phyloP scores from a whole-genome alignment of 2,329 filamentous ascomycete genomes.

The Hypoxylon sp. region DNA sequence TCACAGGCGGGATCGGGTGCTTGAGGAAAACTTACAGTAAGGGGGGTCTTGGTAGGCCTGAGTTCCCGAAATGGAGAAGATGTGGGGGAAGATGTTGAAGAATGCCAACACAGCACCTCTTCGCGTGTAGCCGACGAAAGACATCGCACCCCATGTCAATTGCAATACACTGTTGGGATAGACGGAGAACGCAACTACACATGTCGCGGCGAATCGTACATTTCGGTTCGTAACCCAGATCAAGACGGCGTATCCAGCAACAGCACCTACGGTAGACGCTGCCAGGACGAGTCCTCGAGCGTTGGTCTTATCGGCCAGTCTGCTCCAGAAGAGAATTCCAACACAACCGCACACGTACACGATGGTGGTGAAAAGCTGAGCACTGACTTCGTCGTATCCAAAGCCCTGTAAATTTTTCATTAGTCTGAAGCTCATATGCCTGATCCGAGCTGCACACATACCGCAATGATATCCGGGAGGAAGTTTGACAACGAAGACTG shows the following conservation, averaged over 20 bases:
- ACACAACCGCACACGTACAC: slow-evolving; percentile 39
- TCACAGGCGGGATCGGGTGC: too few relatives aligned
- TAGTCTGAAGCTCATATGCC: background rate
- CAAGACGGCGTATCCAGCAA: slow-evolving; percentile 36
- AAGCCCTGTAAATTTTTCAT: slow-evolving; percentile 27
- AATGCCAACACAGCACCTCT: slow-evolving; percentile 37
- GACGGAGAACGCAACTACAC: slow-evolving; percentile 36
- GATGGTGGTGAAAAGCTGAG: slow-evolving; percentile 40
- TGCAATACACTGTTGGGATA: slow-evolving; percentile 38
- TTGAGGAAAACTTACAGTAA: slow-evolving; percentile 26
- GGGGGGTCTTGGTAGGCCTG: slow-evolving; percentile 40
- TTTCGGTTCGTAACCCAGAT: slow-evolving; percentile 33
- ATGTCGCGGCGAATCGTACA: slow-evolving; percentile 37
- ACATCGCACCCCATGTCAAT: slow-evolving; percentile 40
- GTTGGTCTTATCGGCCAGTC: slow-evolving; percentile 37
- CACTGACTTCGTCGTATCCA: slow-evolving; percentile 33
- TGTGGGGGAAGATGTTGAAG: slow-evolving; percentile 36
- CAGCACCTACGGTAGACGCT: slow-evolving; percentile 21
- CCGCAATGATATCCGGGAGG: slow-evolving; percentile 31
- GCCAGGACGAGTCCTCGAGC: slow-evolving; percentile 31
- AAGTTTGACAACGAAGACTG: slow-evolving; percentile 39
- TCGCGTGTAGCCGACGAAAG: slow-evolving; percentile 41
- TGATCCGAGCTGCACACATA: background rate
- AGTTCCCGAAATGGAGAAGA: slow-evolving; percentile 38
- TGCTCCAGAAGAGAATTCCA: slow-evolving; percentile 37